Evolutionary conservation across 768 basidiomycete genomes (phyloP), one percentile per base, ranked within the genome.

Genomic region (Mycena vitilis): DNA sequence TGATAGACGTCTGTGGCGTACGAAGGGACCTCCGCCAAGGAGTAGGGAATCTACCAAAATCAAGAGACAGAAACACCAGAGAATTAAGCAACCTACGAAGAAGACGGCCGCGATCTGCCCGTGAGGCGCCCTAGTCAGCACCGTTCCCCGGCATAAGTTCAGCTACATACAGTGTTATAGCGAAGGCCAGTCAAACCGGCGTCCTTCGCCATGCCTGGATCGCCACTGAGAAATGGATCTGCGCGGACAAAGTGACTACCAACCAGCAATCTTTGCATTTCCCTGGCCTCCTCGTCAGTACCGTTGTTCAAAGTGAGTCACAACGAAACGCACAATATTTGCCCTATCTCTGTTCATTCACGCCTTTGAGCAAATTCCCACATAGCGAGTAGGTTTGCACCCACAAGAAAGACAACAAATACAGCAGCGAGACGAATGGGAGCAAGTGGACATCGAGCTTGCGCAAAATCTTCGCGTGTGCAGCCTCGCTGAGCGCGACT

Each of bases 381-480:
- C 15, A 12, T 9, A 11, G 53, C 23, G 51, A 37, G 20, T 18
- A 48, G 12, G 12, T 16, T 30, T 30, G 23, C 23, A 75, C 80
- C 65, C 62, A 81, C 81, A 81, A 58, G 66, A 81, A 82, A 11
- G 81, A 81, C 55, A 81, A 76, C 52, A 81, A 71, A 45, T 82
- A 81, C 25, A 81, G 63, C n/a, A 81, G 71, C 23, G 79, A 78
- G 42, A 81, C 81, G 51, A 81, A 71, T 15, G 81, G 81, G 16
- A 81, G 71, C 36, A 81, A 65, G 58, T 81, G 78, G 65, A 69
- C 59, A 48, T 81, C 81, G 9, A 81, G 56, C 60, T 81, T 81
- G 44, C 71, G 63, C n/a, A 72, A 44, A 25, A 72, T 63, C 42
- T 42, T 61, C 13, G 15, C 20, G 55, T 40, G 60, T 36, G 54